A percentile compares a stretch with the other conserved stretches of the same genome.
Evolutionary conservation across 1,284 basidiomycete genomes (phyloP).

Genomic region (Ustilago nuda): DNA sequence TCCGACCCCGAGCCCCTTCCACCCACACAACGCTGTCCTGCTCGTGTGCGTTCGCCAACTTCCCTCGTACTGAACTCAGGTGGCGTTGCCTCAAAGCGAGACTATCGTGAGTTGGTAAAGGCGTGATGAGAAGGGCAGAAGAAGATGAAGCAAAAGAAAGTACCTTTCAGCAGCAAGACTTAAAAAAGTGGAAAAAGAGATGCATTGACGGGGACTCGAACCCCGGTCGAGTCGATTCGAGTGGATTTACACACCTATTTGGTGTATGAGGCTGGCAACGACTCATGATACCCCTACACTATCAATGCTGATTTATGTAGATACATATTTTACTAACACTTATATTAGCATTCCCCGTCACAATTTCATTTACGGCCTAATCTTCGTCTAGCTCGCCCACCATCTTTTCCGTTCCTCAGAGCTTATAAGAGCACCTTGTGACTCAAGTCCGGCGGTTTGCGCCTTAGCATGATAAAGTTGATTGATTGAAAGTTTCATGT

Average conservation of each 20-base stretch:
- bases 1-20: constrained; percentile 4
- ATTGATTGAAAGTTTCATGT: not conserved
- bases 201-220: constrained; percentile 58
- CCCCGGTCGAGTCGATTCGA: constrained; percentile 51
- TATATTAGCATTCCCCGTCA: accelerated
- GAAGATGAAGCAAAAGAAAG: not conserved
- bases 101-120: no score
- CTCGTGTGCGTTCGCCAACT: not conserved
- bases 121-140: not conserved
- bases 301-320: constrained; percentile 31
- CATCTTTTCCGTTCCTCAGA: no score
- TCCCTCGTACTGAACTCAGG: no score
- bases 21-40: not conserved
- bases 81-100: no score
- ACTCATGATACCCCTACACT: constrained; percentile 53
- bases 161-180: not conserved
- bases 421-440: no score
- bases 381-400: no score
- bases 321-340: no score
- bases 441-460: not conserved
- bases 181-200: constrained; percentile 10
- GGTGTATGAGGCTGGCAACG: constrained; percentile 47
- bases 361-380: no score
- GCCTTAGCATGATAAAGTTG: no score
- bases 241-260: constrained; percentile 17